A percentile compares a stretch with the other conserved stretches of the same genome.
Conservation (phyloP, 768 basidiomycete genomes). For the Kwoniella sp. region DNA sequence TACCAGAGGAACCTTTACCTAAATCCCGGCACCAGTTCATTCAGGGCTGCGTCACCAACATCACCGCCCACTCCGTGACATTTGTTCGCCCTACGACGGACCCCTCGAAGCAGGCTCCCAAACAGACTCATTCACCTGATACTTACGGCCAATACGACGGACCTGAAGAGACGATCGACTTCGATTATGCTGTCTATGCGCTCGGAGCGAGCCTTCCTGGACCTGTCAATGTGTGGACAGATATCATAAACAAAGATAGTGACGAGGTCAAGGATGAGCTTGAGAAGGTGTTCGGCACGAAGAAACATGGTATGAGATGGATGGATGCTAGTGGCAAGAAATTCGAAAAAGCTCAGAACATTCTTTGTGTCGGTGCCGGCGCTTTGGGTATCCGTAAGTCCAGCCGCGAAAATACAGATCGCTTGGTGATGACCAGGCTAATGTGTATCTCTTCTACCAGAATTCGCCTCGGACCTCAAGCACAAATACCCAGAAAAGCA, state of each 20-base stretch:
- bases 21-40: constrained; percentile 31
- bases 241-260: constrained; percentile 22
- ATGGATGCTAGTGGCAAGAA: constrained; percentile 49
- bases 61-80: constrained; percentile 36
- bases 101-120: constrained; percentile 10
- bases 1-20: constrained; percentile 1
- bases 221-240: constrained; percentile 52
- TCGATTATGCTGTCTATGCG: constrained; percentile 54
- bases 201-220: constrained; percentile 52
- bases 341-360: constrained; percentile 46
- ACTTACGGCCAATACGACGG: constrained; percentile 30
- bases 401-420: no score
- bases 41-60: constrained; percentile 31
- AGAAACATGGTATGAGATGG: constrained; percentile 51
- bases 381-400: constrained; percentile 56
- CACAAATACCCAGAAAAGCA: constrained; percentile 53
- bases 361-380: constrained; percentile 58
- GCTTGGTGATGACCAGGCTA: neutral
- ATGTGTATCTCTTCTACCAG: constrained; percentile 13
- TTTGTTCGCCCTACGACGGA: constrained; percentile 28
- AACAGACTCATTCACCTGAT: constrained; percentile 7
- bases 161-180: constrained; percentile 49
- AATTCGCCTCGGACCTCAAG: constrained; percentile 57
- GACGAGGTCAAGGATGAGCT: constrained; percentile 15
- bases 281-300: constrained; percentile 40